Conservation (phyloP, 2,329 filamentous ascomycete genomes). For the Penicillium sp. region DNA sequence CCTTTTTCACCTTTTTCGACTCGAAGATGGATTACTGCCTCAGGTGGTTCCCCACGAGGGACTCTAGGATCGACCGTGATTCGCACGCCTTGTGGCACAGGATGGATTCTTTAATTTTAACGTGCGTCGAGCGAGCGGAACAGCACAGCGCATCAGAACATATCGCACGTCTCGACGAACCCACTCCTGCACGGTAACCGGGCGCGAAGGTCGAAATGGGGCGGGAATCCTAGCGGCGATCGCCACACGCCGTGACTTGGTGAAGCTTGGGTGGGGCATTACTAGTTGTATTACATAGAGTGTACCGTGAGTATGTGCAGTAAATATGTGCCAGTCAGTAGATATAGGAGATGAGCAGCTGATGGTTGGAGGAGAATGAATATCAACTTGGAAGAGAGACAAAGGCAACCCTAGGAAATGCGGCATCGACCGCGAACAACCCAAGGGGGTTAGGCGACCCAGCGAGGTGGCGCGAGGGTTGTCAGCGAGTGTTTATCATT, state of each 20-base stretch:
- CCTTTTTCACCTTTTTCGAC: slow-evolving; percentile 5
- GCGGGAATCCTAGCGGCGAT: slow-evolving; percentile 40
- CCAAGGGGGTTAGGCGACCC: slow-evolving; percentile 18
- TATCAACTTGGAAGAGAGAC: neutral
- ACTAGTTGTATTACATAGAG: too few species aligned
- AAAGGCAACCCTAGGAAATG: slow-evolving; percentile 10
- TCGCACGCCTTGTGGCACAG: slow-evolving; percentile 23
- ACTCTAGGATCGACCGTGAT: slow-evolving; percentile 19
- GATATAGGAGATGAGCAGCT: too few species aligned
- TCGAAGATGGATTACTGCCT: too few species aligned
- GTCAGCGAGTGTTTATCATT: too few species aligned
- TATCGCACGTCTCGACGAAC: slow-evolving; percentile 3
- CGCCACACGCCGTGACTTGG: slow-evolving; percentile 20
- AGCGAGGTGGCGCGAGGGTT: slow-evolving; percentile 9
- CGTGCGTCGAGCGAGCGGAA: slow-evolving; percentile 15
- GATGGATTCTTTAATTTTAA: slow-evolving; percentile 26
- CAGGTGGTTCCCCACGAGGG: too few species aligned
- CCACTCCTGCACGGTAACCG: slow-evolving; percentile 11
- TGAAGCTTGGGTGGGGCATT: slow-evolving; percentile 34
- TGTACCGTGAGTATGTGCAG: too few species aligned
- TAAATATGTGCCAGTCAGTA: too few species aligned
- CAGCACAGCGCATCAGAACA: neutral
- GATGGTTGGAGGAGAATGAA: too few species aligned
- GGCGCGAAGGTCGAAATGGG: slow-evolving; percentile 4
- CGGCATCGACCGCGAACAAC: slow-evolving; percentile 4